phyloP scores from a whole-genome alignment of 2,329 filamentous ascomycete genomes.

The Trichoderma lentiforme region DNA sequence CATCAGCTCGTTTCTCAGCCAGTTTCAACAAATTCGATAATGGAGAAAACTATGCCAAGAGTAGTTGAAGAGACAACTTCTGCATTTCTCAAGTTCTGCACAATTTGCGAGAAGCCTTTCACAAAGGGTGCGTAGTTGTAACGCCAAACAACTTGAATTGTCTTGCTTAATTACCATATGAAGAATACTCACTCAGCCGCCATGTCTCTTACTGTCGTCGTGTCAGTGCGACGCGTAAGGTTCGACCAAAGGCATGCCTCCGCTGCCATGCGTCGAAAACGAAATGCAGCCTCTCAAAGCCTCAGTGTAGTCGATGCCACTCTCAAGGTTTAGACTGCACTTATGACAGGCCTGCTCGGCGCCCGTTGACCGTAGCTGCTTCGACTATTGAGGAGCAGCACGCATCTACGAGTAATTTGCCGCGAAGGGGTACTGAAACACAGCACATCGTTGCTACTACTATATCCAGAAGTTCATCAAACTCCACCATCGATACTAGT shows the following conservation, averaged over 20 bases:
- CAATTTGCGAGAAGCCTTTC: neutral
- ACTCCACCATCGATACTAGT: neutral
- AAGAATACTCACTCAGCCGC: neutral
- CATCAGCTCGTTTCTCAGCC: neutral
- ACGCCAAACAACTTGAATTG: neutral
- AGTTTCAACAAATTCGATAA: neutral
- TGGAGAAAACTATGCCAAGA: neutral
- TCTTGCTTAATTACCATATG: neutral
- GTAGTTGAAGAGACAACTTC: neutral
- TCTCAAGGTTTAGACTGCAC: neutral
- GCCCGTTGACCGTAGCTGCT: neutral
- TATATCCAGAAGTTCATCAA: neutral
- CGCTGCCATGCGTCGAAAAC: neutral
- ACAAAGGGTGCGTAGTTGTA: neutral
- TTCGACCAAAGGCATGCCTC: neutral
- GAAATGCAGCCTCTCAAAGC: neutral
- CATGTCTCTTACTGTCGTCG: constrained; percentile 1
- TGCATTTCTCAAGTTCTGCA: neutral
- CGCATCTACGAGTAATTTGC: neutral
- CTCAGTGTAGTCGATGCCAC: neutral
- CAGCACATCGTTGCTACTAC: neutral
- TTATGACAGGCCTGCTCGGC: neutral
- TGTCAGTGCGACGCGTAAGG: neutral
- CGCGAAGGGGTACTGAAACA: neutral
- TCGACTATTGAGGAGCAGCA: neutral